Percentiles rank a stretch among this genome's conserved stretches.
Evolutionary conservation across 768 basidiomycete species (phyloP).

Genomic region (Boletus rufocinnamomeus): DNA sequence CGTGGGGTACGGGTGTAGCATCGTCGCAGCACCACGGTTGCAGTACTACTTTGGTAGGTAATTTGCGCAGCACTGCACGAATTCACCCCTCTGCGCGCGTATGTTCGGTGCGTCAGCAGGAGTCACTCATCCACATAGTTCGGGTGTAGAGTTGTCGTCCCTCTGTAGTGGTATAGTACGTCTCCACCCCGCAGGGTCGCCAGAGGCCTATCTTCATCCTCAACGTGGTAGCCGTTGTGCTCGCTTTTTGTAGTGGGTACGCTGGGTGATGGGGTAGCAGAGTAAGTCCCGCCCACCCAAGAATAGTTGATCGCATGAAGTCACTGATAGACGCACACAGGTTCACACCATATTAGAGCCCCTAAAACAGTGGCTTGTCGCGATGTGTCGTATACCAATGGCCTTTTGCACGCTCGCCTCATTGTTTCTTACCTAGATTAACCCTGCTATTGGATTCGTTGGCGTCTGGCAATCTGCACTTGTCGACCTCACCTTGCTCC

Average conservation of each 20-base stretch:
- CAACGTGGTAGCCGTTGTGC: slow-evolving; percentile 12
- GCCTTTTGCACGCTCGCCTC: no score
- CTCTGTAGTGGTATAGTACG: no score
- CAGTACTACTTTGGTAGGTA: no score
- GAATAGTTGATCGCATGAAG: neutral
- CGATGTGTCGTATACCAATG: no score
- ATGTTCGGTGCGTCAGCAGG: no score
- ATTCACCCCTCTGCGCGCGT: no score
- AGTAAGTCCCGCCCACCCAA: neutral
- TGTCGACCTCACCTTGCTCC: slow-evolving; percentile 26
- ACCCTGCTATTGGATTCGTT: slow-evolving; percentile 26
- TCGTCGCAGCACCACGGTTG: no score
- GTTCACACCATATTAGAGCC: slow-evolving; percentile 2
- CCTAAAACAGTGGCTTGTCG: no score
- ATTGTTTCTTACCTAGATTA: neutral
- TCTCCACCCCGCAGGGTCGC: slow-evolving; percentile 7
- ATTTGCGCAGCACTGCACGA: no score
- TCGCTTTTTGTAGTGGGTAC: slow-evolving; percentile 20
- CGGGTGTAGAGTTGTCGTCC: no score
- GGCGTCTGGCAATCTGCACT: slow-evolving; percentile 19
- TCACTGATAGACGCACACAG: slow-evolving; percentile 20
- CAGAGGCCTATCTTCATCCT: slow-evolving; percentile 23
- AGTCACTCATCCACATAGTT: no score
- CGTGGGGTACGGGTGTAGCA: no score
- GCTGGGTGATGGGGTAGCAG: neutral